Evolutionary conservation across 495 filamentous ascomycete genomes (phyloP), one percentile per base, ranked within the genome.

Genomic region (Schizothecium vesticola): DNA sequence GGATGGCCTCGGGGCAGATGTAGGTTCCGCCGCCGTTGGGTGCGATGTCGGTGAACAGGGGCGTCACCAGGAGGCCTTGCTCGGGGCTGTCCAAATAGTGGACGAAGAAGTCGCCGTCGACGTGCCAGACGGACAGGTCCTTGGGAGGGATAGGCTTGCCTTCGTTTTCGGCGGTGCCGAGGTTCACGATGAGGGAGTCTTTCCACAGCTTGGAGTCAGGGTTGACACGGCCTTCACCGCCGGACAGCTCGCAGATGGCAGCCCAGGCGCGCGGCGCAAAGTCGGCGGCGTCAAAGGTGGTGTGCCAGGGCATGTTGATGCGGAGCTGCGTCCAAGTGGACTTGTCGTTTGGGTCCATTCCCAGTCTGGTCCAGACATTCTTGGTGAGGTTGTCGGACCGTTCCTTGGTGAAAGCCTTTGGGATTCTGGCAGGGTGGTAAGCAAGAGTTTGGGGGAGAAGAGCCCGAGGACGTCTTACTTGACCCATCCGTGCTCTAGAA

Each of bases 51-150:
- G 82, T 88, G 77, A 90, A 92, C 22, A 91, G 70, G 3, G 90
- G 89, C 59, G 88, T 91, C 21, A 92, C 87, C 0, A 92, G 80
- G 59, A 92, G 75, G 0, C 81, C 90, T 75, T 93, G 90, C 78
- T 92, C 90, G 0, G 86, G 86, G 59, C 86, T 89, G 76, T 92
- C 90, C 19, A 93, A 81, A 71, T 88, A 92, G 79, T 92, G 89
- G 16, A 89, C 82, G 77, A 92, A 91, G 76, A 91, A 91, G 71
- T 92, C 90, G 1, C 90, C 90, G 77, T 92, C 90, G 24, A 90
- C 88, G 75, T 93, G 90, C 90, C 90, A 93, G 9, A 80, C 81
- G 23, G 76, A 69, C n/a, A 91, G 78, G 8, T 86, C 83, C 33
- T 79, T 69, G 59, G 86, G 79, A 65, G 75, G 72, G 29, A 82